phyloP scores from a whole-genome alignment of 2,329 filamentous ascomycete genomes.

The Clonostachys byssicola region DNA sequence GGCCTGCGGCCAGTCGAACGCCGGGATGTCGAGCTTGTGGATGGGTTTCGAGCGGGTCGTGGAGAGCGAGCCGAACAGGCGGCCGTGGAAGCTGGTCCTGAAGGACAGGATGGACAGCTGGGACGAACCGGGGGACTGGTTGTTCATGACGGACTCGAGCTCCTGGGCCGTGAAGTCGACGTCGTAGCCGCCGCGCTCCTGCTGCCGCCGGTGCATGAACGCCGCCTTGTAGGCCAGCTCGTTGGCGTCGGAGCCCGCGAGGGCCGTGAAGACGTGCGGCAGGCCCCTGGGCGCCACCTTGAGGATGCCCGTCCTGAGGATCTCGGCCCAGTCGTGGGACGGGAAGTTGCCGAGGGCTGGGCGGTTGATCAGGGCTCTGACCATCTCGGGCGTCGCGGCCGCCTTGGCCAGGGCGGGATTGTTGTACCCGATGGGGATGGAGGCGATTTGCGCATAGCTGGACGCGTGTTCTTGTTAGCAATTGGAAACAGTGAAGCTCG shows the following conservation, averaged over 20 bases:
- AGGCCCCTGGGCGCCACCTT: constrained; percentile 68
- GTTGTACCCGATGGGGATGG: constrained; percentile 81
- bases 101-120: constrained; percentile 76
- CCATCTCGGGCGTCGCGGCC: constrained; percentile 68
- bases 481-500: constrained; percentile 9
- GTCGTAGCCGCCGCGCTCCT: constrained; percentile 59
- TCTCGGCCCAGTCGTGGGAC: constrained; percentile 67
- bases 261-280: constrained; percentile 76
- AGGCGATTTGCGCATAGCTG: constrained; percentile 73
- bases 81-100: constrained; percentile 74
- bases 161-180: constrained; percentile 71
- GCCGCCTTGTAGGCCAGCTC: constrained; percentile 84
- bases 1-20: constrained; percentile 85
- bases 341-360: constrained; percentile 81
- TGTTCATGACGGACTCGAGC: constrained; percentile 63
- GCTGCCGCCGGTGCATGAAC: constrained; percentile 75
- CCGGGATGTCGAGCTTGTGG: constrained; percentile 84
- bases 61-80: constrained; percentile 72
- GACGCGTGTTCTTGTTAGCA: background rate
- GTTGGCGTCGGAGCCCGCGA: constrained; percentile 78
- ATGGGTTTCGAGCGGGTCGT: constrained; percentile 80
- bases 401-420: constrained; percentile 64
- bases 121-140: constrained; percentile 68
- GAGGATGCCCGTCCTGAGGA: constrained; percentile 68
- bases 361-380: constrained; percentile 69